Conservation (phyloP, 2,329 filamentous ascomycete genomes). For the Xylariaceae sp. region DNA sequence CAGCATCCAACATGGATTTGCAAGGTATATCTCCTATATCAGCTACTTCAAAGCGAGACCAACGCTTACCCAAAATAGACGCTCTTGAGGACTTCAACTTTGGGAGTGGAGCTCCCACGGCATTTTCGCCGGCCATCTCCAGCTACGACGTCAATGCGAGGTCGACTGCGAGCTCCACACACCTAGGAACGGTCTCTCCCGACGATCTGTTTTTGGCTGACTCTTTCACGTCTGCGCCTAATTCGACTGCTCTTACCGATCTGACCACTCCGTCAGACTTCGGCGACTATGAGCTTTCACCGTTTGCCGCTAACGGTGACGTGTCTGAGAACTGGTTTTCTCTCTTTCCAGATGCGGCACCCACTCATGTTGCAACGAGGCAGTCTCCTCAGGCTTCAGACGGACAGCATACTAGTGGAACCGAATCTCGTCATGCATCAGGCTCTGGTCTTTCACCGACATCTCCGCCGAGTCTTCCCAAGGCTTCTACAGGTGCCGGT, state of each 20-base stretch:
- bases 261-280: conserved; percentile 82
- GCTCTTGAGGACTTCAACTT: conserved; percentile 59
- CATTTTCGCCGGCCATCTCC: conserved; percentile 43
- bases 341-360: conserved; percentile 56
- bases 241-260: conserved; percentile 76
- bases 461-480: conserved; percentile 35
- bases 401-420: conserved; percentile 35
- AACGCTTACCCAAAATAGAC: conserved; percentile 37
- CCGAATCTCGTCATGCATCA: conserved; percentile 45
- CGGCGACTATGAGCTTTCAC: conserved; percentile 73
- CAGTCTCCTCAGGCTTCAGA: conserved; percentile 48
- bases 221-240: conserved; percentile 69
- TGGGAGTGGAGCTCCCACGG: conserved; percentile 46
- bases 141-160: conserved; percentile 49
- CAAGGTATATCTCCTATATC: conserved; percentile 43
- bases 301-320: conserved; percentile 63
- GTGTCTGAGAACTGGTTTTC: conserved; percentile 65
- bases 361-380: conserved; percentile 36
- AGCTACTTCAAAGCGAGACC: neutral
- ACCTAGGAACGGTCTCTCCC: conserved; percentile 74
- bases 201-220: conserved; percentile 73
- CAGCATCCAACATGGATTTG: conserved; percentile 48
- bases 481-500: conserved; percentile 67
- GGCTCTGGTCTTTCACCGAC: conserved; percentile 42
- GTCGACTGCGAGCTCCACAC: conserved; percentile 46